Evolutionary conservation across 352 stramenopile species (phyloP).

Genomic region (Phytophthora megakarya): DNA sequence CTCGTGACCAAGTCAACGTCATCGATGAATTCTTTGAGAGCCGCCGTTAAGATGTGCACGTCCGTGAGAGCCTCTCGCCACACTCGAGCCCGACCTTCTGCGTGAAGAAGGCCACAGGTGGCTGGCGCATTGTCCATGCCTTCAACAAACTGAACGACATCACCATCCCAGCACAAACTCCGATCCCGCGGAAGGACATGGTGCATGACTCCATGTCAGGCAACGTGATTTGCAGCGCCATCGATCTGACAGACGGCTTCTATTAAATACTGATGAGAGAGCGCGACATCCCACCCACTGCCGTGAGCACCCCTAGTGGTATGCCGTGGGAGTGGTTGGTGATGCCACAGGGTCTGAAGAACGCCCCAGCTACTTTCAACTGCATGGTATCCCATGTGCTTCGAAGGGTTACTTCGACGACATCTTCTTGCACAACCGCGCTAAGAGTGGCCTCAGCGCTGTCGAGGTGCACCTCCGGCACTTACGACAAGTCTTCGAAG

Average conservation of each 20-base stretch:
- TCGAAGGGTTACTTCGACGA: slow-evolving; percentile 37
- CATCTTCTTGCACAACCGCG: slow-evolving; percentile 31
- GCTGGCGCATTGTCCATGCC: not conserved
- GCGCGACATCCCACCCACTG: not conserved
- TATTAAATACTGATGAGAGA: slow-evolving; percentile 24
- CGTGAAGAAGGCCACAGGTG: not conserved
- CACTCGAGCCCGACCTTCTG: no score
- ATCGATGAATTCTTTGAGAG: no score
- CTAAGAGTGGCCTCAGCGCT: not conserved
- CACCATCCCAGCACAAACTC: slow-evolving; percentile 11
- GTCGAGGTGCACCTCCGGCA: slow-evolving; percentile 22
- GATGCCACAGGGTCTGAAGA: no score
- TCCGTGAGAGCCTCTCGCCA: no score
- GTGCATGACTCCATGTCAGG: not conserved
- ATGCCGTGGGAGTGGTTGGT: no score
- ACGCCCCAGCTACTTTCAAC: slow-evolving; percentile 1
- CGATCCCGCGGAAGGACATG: not conserved
- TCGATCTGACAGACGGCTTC: slow-evolving; percentile 30
- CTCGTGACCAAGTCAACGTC: no score
- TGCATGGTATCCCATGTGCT: slow-evolving; percentile 23
- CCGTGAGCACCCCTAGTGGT: no score
- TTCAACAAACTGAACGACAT: not conserved
- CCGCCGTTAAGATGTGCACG: no score
- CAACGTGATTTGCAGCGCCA: no score
- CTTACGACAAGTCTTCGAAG: slow-evolving; percentile 19